phyloP scores from a whole-genome alignment of 768 basidiomycete genomes.

The Hemileccinum impolitum region DNA sequence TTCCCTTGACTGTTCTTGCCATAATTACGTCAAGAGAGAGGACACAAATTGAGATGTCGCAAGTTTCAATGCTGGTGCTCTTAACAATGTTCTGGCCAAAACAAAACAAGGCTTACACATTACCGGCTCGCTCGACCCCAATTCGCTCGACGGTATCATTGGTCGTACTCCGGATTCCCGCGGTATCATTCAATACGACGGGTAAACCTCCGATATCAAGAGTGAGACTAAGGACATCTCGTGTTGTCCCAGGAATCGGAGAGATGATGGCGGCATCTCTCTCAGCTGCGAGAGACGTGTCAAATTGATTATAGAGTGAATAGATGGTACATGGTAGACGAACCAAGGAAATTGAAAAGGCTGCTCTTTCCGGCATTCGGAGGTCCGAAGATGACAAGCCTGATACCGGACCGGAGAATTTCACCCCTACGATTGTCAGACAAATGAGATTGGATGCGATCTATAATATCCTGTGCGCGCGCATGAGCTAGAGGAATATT shows the following conservation, averaged over 20 bases:
- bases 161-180: constrained; percentile 68
- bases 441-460: constrained; percentile 53
- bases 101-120: constrained; percentile 47
- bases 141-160: constrained; percentile 73
- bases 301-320: neutral
- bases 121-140: constrained; percentile 70
- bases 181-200: constrained; percentile 80
- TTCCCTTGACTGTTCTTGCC: neutral
- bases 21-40: constrained; percentile 60
- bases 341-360: constrained; percentile 80
- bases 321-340: constrained; percentile 2
- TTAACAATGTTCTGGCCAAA: neutral
- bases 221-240: constrained; percentile 81
- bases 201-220: constrained; percentile 88
- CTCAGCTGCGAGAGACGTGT: constrained; percentile 50
- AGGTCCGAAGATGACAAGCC: constrained; percentile 85
- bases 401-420: constrained; percentile 77
- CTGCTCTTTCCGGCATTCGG: constrained; percentile 96
- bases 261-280: constrained; percentile 90
- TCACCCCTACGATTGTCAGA: constrained; percentile 76
- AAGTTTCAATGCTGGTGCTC: constrained; percentile 51
- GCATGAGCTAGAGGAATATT: constrained; percentile 43
- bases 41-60: constrained; percentile 79
- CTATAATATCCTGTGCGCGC: constrained; percentile 47
- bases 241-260: constrained; percentile 81